These are phyloP conservation scores for Ocimum tenuiflorum DNA, from an alignment of 257 asterid genomes.

Conservation along the genomic window DNA sequence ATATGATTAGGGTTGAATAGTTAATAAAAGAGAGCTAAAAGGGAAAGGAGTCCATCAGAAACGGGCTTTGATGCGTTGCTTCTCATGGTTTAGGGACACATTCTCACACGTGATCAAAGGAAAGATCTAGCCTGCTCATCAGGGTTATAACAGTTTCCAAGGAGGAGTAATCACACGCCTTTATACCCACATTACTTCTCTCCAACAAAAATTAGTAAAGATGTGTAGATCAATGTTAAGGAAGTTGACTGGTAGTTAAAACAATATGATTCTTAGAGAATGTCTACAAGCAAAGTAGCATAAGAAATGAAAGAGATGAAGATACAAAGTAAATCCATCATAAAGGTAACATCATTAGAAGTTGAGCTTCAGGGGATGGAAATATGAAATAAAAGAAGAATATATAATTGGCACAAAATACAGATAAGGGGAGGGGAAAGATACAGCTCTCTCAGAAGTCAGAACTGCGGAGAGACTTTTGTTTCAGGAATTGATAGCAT, in stretches of 20 bases:
- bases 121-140: neutral
- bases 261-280: neutral
- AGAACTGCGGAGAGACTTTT: neutral
- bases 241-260: neutral
- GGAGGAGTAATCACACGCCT: neutral
- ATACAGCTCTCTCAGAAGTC: neutral
- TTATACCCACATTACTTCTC: neutral
- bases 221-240: neutral
- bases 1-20: neutral
- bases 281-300: neutral
- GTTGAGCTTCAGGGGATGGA: neutral
- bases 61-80: neutral
- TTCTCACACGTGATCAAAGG: neutral
- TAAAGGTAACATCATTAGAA: neutral
- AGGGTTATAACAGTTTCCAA: neutral
- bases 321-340: neutral
- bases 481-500: neutral
- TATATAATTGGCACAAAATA: neutral
- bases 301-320: neutral
- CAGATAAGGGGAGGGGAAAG: neutral
- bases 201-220: neutral
- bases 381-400: neutral
- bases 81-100: slow-evolving; percentile 1
- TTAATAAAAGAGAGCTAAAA: neutral
- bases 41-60: neutral